Evolutionary conservation across 148 eudicot genomes (phyloP).

Genomic region (Rhododendron ovatum): DNA sequence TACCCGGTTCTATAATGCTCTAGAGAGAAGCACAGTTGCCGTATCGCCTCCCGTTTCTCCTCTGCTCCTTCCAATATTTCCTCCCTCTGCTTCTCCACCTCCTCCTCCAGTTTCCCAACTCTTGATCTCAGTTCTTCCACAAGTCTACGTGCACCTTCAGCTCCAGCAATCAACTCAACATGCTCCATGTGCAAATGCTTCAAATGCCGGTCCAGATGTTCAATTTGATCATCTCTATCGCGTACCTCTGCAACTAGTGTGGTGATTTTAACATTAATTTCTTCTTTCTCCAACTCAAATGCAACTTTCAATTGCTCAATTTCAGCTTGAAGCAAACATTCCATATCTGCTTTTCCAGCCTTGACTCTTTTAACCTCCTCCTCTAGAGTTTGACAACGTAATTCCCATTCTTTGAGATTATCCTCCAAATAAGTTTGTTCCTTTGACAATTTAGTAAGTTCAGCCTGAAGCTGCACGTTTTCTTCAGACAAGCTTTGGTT

Average conservation of each 20-base stretch:
- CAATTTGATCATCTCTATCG: slow-evolving; percentile 37
- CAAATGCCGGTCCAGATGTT: slow-evolving; percentile 40
- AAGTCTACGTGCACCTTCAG: slow-evolving; percentile 20
- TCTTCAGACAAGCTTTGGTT: slow-evolving; percentile 51
- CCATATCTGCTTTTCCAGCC: slow-evolving; percentile 39
- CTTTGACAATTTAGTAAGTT: slow-evolving; percentile 51
- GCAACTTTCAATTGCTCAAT: slow-evolving; percentile 48
- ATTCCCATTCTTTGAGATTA: slow-evolving; percentile 64
- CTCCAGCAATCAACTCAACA: slow-evolving; percentile 26
- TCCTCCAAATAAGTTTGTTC: slow-evolving; percentile 54
- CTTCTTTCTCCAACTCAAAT: slow-evolving; percentile 37
- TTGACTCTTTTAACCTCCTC: slow-evolving; percentile 44
- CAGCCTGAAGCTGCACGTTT: slow-evolving; percentile 56
- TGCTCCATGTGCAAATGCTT: slow-evolving; percentile 38
- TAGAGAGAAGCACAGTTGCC: slow-evolving; percentile 80
- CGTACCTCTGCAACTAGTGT: slow-evolving; percentile 25
- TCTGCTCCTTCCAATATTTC: slow-evolving; percentile 59
- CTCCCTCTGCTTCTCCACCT: slow-evolving; percentile 47
- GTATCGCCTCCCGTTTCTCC: slow-evolving; percentile 75
- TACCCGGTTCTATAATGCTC: slow-evolving; percentile 73
- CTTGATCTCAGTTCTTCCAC: slow-evolving; percentile 36
- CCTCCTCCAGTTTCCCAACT: slow-evolving; percentile 45
- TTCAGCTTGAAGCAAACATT: slow-evolving; percentile 38
- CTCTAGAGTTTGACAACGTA: slow-evolving; percentile 58
- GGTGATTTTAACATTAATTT: slow-evolving; percentile 25